Conservation (phyloP, 139 green algal genomes). For the Tetradesmus obliquus region DNA sequence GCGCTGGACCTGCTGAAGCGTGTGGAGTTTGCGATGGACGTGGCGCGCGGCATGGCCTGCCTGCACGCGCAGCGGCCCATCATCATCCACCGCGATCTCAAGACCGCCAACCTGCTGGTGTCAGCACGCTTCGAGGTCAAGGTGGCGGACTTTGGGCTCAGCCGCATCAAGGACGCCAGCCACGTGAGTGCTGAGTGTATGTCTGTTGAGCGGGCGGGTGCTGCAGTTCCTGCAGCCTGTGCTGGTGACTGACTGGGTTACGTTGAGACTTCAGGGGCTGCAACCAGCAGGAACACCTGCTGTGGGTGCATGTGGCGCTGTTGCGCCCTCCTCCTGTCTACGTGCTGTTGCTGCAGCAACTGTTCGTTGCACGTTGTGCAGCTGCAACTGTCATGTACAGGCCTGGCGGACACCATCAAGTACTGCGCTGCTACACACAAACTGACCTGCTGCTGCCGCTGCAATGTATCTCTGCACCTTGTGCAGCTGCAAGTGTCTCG, state of each 20-base stretch:
- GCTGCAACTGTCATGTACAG: constrained; percentile 39
- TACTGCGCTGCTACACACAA: constrained; percentile 54
- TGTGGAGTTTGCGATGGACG: constrained; percentile 69
- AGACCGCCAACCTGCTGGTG: constrained; percentile 74
- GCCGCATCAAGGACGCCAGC: constrained; percentile 68
- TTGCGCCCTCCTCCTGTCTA: background rate
- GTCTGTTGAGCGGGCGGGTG: background rate
- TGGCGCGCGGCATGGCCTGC: constrained; percentile 69
- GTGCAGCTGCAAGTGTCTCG: constrained; percentile 41
- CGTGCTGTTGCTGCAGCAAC: background rate
- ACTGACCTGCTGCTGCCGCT: background rate
- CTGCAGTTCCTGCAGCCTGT: background rate
- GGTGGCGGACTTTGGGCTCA: constrained; percentile 70
- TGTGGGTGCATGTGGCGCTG: background rate
- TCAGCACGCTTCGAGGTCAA: constrained; percentile 70
- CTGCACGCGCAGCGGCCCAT: constrained; percentile 67
- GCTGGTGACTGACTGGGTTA: background rate
- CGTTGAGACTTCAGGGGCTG: background rate
- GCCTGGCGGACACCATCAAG: constrained; percentile 69
- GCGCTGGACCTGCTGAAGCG: constrained; percentile 38
- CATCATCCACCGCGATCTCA: constrained; percentile 72
- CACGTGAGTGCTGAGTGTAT: constrained; percentile 42
- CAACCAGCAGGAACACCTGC: background rate
- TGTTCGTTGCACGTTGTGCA: background rate
- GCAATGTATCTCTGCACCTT: background rate